A percentile compares a stretch with the other conserved stretches of the same genome.
Conservation (phyloP, 176 grass and related monocot genomes). For the Eleusine coracana region DNA sequence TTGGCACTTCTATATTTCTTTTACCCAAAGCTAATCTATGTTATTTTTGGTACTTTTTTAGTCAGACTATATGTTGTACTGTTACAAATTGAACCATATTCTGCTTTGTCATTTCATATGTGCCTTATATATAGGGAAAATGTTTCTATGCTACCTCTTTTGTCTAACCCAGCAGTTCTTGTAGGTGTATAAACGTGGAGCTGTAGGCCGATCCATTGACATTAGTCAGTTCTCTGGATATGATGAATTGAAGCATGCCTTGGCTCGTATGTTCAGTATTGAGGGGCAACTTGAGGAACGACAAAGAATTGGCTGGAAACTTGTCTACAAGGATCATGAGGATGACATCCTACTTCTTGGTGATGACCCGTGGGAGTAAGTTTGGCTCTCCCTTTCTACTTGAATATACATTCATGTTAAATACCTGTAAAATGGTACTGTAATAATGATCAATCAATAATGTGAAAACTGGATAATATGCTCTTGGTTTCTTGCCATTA, state of each 20-base stretch:
- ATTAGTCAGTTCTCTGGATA: slow-evolving; percentile 67
- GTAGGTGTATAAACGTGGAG: slow-evolving; percentile 74
- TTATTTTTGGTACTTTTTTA: background rate
- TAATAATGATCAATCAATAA: background rate
- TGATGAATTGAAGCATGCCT: slow-evolving; percentile 60
- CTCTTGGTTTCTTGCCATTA: background rate
- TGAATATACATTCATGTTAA: background rate
- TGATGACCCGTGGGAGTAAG: slow-evolving; percentile 83
- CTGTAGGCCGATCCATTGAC: slow-evolving; percentile 70
- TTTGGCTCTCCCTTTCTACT: slow-evolving; percentile 26
- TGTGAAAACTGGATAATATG: background rate
- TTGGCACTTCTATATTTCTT: slow-evolving; percentile 41
- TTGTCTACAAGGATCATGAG: slow-evolving; percentile 72
- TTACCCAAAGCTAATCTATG: background rate
- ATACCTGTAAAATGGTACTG: background rate
- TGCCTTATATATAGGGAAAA: background rate
- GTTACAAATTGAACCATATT: background rate
- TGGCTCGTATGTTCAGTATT: slow-evolving; percentile 69
- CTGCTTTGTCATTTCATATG: slow-evolving; percentile 1
- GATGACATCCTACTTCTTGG: slow-evolving; percentile 76
- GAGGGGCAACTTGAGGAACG: slow-evolving; percentile 76
- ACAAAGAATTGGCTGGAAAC: slow-evolving; percentile 72
- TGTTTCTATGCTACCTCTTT: slow-evolving; percentile 12
- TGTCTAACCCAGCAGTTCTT: slow-evolving; percentile 43
- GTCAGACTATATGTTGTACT: background rate